These are phyloP conservation scores for Pseudomonodictys pantanalensis DNA, from an alignment of 495 filamentous ascomycete species.

Conservation along the genomic window DNA sequence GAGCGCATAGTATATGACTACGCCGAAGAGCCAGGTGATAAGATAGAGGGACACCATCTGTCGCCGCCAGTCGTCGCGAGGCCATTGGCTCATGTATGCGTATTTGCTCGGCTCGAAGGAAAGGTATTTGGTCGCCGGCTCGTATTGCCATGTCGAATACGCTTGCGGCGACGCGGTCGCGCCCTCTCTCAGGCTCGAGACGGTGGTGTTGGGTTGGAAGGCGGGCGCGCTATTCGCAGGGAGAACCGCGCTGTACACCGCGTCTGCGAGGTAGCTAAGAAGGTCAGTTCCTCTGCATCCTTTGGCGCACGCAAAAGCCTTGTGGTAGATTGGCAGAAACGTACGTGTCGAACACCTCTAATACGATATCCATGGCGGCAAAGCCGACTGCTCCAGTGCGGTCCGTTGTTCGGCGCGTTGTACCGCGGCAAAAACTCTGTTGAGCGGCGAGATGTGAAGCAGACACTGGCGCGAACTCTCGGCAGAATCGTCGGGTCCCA, in stretches of 20 bases:
- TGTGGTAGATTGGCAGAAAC: too few species aligned
- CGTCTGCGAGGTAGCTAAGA: too few species aligned
- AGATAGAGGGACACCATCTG: constrained; percentile 74
- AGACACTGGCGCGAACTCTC: too few species aligned
- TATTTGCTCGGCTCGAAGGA: constrained; percentile 67
- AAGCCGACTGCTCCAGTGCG: too few species aligned
- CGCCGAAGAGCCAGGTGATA: constrained; percentile 84
- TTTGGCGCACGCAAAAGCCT: too few species aligned
- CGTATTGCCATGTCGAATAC: constrained; percentile 52
- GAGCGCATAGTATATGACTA: constrained; percentile 79
- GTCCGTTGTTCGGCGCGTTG: too few species aligned
- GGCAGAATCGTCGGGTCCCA: too few species aligned
- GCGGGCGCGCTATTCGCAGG: constrained; percentile 58
- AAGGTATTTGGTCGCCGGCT: constrained; percentile 70
- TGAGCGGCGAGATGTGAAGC: too few species aligned
- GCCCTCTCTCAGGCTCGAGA: constrained; percentile 29
- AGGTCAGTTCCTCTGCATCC: too few species aligned
- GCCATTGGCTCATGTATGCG: constrained; percentile 78
- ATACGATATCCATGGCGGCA: constrained; percentile 91
- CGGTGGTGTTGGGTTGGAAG: constrained; percentile 44
- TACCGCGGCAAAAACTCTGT: too few species aligned
- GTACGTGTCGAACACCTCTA: constrained; percentile 82
- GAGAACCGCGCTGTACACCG: constrained; percentile 67
- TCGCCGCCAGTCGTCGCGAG: constrained; percentile 75
- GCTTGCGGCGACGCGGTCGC: constrained; percentile 43